phyloP scores from a whole-genome alignment of 768 basidiomycete species.

The Vararia minispora region DNA sequence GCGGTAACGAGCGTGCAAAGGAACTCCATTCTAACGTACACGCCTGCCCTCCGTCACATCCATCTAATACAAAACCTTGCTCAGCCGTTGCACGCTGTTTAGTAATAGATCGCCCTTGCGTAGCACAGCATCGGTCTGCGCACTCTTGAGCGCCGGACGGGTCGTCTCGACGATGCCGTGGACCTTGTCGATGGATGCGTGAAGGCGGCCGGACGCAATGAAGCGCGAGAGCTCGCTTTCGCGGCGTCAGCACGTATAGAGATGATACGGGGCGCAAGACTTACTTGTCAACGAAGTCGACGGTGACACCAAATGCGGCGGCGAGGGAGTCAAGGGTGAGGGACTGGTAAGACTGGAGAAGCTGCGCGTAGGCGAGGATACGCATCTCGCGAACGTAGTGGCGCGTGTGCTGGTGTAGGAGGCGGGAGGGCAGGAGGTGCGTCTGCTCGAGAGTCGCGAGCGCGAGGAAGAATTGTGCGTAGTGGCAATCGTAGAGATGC shows the following conservation, averaged over 20 bases:
- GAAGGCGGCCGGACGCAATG: conserved; percentile 77
- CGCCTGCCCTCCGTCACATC: neutral
- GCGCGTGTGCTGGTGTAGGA: conserved; percentile 76
- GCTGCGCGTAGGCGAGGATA: conserved; percentile 83
- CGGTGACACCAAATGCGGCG: conserved; percentile 80
- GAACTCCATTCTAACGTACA: too few species aligned
- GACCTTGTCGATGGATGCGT: conserved; percentile 92
- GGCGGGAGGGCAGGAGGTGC: conserved; percentile 77
- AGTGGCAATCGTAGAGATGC: conserved; percentile 87
- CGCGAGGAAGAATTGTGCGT: conserved; percentile 87
- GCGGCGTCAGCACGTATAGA: conserved; percentile 1
- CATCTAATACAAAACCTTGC: conserved; percentile 65
- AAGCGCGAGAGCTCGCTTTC: conserved; percentile 81
- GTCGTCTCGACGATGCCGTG: conserved; percentile 89
- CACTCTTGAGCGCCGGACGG: conserved; percentile 61
- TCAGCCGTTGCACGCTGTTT: conserved; percentile 78
- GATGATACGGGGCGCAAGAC: conserved; percentile 25
- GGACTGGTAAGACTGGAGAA: conserved; percentile 85
- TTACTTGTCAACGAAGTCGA: conserved; percentile 79
- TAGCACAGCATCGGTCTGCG: conserved; percentile 88
- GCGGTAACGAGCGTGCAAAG: too few species aligned
- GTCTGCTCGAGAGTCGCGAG: conserved; percentile 85
- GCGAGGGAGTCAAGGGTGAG: conserved; percentile 82
- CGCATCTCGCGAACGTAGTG: conserved; percentile 95
- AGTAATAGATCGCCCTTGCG: conserved; percentile 86